phyloP scores from a whole-genome alignment of 148 eudicot genomes.

The Chenopodium formosanum region DNA sequence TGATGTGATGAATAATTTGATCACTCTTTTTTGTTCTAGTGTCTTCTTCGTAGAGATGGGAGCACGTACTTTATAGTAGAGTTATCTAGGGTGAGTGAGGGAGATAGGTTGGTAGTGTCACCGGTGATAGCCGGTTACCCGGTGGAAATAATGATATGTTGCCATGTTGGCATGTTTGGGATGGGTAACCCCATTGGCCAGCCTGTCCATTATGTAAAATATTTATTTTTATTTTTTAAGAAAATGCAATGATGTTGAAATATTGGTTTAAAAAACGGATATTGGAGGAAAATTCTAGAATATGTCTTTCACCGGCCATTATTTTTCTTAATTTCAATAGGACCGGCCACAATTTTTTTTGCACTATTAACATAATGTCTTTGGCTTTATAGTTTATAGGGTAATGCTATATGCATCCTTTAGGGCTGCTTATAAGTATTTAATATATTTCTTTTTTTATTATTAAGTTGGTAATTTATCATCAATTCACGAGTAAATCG shows the following conservation, averaged over 20 bases:
- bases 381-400: background rate
- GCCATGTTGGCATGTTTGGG: background rate
- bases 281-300: background rate
- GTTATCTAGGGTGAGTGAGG: background rate
- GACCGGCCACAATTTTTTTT: background rate
- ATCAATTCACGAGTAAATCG: too few species aligned
- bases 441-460: too few species aligned
- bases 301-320: conserved; percentile 4
- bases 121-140: conserved; percentile 24
- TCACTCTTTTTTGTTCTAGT: background rate
- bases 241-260: background rate
- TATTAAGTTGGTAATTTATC: too few species aligned
- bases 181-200: conserved; percentile 10
- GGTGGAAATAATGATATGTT: conserved; percentile 6
- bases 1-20: too few species aligned
- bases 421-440: too few species aligned
- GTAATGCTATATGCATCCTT: too few species aligned
- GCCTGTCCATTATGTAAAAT: conserved; percentile 16
- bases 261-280: background rate
- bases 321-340: background rate
- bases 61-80: conserved; percentile 18
- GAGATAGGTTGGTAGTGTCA: background rate
- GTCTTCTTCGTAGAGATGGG: conserved; percentile 15
- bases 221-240: background rate
- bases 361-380: background rate